These are phyloP conservation scores for Samsoniella hepiali DNA, from an alignment of 2,329 filamentous ascomycete genomes.

Conservation along the genomic window DNA sequence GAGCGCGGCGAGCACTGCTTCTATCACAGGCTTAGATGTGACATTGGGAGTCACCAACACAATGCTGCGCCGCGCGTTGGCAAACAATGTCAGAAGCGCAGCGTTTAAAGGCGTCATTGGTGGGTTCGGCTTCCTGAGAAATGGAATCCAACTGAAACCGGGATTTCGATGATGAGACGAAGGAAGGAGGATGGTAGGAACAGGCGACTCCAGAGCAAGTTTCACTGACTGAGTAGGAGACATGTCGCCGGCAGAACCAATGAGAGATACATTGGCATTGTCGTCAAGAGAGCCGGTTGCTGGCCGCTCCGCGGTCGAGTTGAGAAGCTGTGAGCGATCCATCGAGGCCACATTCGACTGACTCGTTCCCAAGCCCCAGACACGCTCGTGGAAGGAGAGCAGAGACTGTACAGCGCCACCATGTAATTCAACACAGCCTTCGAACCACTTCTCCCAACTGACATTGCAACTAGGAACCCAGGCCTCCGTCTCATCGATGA, in stretches of 20 bases:
- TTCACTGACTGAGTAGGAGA: constrained; percentile 30
- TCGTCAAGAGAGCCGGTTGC: not conserved
- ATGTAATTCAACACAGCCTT: constrained; percentile 66
- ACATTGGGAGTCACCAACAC: constrained; percentile 76
- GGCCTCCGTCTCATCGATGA: constrained; percentile 64
- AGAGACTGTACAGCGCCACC: constrained; percentile 62
- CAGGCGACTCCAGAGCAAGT: constrained; percentile 25
- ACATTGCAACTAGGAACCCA: constrained; percentile 80
- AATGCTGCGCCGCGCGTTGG: constrained; percentile 55
- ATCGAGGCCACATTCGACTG: not conserved
- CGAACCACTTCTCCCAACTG: constrained; percentile 85
- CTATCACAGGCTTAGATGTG: constrained; percentile 63
- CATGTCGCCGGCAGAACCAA: constrained; percentile 4
- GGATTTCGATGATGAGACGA: constrained; percentile 71
- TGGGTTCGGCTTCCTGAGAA: constrained; percentile 45
- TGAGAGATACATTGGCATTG: not conserved
- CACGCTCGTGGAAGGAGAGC: constrained; percentile 60
- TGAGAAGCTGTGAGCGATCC: not conserved
- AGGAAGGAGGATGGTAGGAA: constrained; percentile 64
- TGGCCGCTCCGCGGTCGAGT: not conserved
- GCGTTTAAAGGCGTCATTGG: constrained; percentile 67
- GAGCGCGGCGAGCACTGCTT: constrained; percentile 59
- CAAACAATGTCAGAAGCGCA: constrained; percentile 59
- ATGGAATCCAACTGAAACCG: constrained; percentile 57
- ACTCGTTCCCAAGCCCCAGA: constrained; percentile 54